Base-by-base conservation (phyloP, 176 grass and related monocot species). In the Luzula sylvatica region DNA sequence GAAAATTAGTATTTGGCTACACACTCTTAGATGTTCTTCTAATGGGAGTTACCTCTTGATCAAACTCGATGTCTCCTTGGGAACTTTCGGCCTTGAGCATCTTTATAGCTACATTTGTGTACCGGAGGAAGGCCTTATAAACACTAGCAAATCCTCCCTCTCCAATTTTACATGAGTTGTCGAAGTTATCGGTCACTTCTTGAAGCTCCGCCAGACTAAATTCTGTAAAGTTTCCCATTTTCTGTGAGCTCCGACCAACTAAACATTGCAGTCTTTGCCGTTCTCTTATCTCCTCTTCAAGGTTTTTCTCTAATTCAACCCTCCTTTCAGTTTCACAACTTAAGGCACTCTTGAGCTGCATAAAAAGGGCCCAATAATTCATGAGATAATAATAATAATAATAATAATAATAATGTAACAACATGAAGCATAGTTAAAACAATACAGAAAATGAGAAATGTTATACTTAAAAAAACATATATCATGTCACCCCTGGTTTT, bases 31-130 rank as follows among this genome's bases (percentile, higher is more conserved):
- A n/a, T n/a, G n/a, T n/a, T n/a, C n/a, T n/a, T n/a, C n/a, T n/a
- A n/a, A n/a, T n/a, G n/a, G n/a, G n/a, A n/a, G n/a, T 58, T 73
- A 94, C 87, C 82, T 94, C 87, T n/a, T 76, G 67, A 7, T 65
- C 50, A 52, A 87, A 94, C 39, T 87, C 70, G 59, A 29, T 55
- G 18, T 82, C 70, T 42, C 87, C 81, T 69, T 55, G 42, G 50
- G 52, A 11, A 1, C 73, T 70, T 75, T 76, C 53, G 54, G 70
- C 57, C 66, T 73, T 69, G 30, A 87, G 62, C 46, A 78, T 76
- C 61, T 94, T 87, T 61, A 87, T 80, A 29, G 87, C 87, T 11
- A 87, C 82, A 14, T 14, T 73, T 3, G 75, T 83, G 49, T 94
- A 71, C 13, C 71, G 63, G 20, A 94, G 82, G 65, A 87, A 77